These are phyloP conservation scores for Phialophora chinensis DNA, from an alignment of 2,329 filamentous ascomycete species.

Conservation along the genomic window DNA sequence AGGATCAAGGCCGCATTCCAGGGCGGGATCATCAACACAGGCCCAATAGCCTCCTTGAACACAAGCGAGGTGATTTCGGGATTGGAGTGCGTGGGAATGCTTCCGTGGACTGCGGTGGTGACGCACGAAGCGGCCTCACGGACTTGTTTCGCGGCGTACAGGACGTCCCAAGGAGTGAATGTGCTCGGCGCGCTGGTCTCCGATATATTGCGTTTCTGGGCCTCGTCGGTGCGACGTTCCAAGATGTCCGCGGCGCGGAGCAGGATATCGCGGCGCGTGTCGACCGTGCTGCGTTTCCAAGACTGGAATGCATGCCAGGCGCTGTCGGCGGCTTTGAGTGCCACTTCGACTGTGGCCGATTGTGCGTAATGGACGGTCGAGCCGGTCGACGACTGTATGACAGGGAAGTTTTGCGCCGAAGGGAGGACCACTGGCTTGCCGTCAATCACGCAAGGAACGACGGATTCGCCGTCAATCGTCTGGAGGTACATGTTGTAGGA, in stretches of 20 bases:
- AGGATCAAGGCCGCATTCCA: constrained; percentile 87
- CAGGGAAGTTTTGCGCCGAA: constrained; percentile 22
- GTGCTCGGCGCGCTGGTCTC: constrained; percentile 19
- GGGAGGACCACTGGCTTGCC: constrained; percentile 15
- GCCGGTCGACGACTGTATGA: constrained; percentile 15
- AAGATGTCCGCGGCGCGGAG: constrained; percentile 76
- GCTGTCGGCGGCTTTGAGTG: constrained; percentile 13
- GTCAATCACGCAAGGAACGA: constrained; percentile 22
- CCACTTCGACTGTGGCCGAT: constrained; percentile 24
- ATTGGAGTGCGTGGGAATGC: constrained; percentile 80
- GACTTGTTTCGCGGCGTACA: constrained; percentile 80
- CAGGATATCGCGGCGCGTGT: constrained; percentile 78
- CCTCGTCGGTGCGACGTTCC: constrained; percentile 68
- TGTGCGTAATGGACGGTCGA: constrained; percentile 22
- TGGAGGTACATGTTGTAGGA: constrained; percentile 9
- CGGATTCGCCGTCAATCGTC: not conserved
- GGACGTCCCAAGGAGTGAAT: constrained; percentile 66
- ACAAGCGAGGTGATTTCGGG: constrained; percentile 73
- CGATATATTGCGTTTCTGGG: constrained; percentile 6
- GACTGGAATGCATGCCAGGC: constrained; percentile 21
- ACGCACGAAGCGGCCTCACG: constrained; percentile 86
- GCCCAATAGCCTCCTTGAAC: constrained; percentile 42
- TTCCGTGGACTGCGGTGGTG: constrained; percentile 79
- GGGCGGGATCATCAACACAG: constrained; percentile 70
- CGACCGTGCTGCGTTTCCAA: constrained; percentile 65